Conservation (phyloP, 2,329 filamentous ascomycete species). For the Xylariaceae sp. region DNA sequence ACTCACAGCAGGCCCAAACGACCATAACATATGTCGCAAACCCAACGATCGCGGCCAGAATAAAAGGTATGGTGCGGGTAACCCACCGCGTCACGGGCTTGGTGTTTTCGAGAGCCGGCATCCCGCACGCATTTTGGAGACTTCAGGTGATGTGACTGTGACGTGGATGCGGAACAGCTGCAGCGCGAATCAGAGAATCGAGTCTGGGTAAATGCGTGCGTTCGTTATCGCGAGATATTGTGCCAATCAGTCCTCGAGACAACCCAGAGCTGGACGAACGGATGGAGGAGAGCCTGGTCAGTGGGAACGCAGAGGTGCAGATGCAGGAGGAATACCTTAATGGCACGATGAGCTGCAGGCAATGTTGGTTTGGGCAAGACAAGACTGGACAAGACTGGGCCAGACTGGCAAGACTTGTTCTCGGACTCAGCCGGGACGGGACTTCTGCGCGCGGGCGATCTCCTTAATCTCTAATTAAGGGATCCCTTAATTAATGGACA, state of each 20-base stretch:
- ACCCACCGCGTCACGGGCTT: conserved; percentile 50
- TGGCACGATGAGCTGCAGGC: conserved; percentile 11
- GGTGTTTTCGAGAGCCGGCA: conserved; percentile 34
- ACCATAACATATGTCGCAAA: conserved; percentile 70
- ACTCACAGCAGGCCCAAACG: conserved; percentile 62
- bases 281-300: neutral
- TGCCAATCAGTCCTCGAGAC: neutral
- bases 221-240: neutral
- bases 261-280: neutral
- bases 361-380: neutral
- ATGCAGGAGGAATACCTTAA: neutral
- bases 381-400: neutral
- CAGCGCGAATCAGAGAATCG: neutral
- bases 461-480: too few relatives aligned
- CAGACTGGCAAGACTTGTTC: too few relatives aligned
- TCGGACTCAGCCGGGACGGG: too few relatives aligned
- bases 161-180: neutral
- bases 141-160: neutral
- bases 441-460: too few relatives aligned
- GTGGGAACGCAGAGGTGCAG: neutral
- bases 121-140: conserved; percentile 24
- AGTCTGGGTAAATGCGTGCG: neutral
- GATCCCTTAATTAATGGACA: too few relatives aligned
- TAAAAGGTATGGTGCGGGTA: conserved; percentile 62
- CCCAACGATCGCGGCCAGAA: conserved; percentile 60